Base-by-base conservation (phyloP, 2,329 filamentous ascomycete genomes). In the Metarhizium rileyi region DNA sequence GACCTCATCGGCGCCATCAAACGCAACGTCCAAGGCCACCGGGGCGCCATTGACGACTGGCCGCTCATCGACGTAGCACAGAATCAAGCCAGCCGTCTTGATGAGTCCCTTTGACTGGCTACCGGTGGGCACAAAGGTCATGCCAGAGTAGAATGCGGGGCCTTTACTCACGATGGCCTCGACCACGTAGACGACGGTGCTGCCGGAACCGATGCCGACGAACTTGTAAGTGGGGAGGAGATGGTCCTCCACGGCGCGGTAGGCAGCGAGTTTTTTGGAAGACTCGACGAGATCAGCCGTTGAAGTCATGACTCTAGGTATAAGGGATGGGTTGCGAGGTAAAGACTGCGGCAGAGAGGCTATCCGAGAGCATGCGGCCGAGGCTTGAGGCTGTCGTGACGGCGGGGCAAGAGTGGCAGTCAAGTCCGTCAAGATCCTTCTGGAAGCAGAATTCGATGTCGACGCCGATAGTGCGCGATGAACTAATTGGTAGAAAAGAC, bases 1-100 rank as follows among this genome's bases (percentile, higher is more conserved):
- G 28, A 98, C 90, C 72, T 98, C 93, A 65, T 98, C 93, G 4
- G 93, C 93, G 48, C 93, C 93, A 63, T 98, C 93, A 64, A 98
- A 98, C 46, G 87, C 87, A 18, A 97, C 86, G 61, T 97, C 91
- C 26, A 98, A 77, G 43, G 70, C 66, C n/a, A 72, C 66, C 30
- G 70, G 69, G 51, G 58, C 59, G 55, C 68, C 70, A 35, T 60
- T 52, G 12, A 62, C 59, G 18, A 62, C 64, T 1, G 86, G 84
- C 16, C 94, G 72, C 52, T 85, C 80, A 61, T 91, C 86, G 59
- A 95, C 87, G 57, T 20, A 20, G 35, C 35, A 38, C 18, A 20
- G n/a, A 4, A 20, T 38, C 18, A 38, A n/a, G 35, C 35, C 35
- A 5, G 35, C 87, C 45, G 77, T 72, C 53, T 88, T 78, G 61